Evolutionary conservation across 371 early-diverging fungal genomes (phyloP), one percentile per base, ranked within the genome.

Genomic region (Mucor piriformis): DNA sequence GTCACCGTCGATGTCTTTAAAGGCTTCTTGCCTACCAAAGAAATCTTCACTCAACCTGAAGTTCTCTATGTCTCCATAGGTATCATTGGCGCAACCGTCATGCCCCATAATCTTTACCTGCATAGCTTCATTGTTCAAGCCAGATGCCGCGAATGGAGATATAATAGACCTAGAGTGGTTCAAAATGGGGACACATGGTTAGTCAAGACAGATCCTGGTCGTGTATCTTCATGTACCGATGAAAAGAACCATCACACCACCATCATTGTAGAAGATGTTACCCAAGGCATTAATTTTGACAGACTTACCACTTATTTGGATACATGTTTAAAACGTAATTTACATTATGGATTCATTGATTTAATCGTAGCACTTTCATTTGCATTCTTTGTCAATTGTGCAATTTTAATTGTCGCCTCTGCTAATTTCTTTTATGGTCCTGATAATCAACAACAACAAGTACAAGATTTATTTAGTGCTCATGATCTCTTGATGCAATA

Each of bases 31-130:
- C 94, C 93, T 0, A 76, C 77, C 13, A 48, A 61, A 24, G 79
- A 76, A 50, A 77, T 93, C 24, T 81, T 92, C 50, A 82, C 82
- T 5, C 74, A 90, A 38, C 54, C 72, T 0, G 84, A 81, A 5
- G 72, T 77, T 38, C 69, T 94, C 1, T 92, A 88, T 56, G 67
- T 93, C 2, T 84, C 92, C 11, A 87, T 93, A 50, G 92, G 89
- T 46, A 93, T 93, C 55, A 83, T 92, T 59, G 94, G 94, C 38
- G 93, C 93, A 1, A 92, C 92, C 7, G 79, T 76, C 10, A 77
- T 77, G 77, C 89, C 89, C 0, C 93, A 91, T 61, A 92, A 92
- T 57, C 69, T 93, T 3, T 92, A 90, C 61, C 75, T 94, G 24
- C 92, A 92, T 59, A 84, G 88, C 3, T 81, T 83, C 42, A 83